Conservation (phyloP, 176 grass and related monocot genomes). For the Bromus sterilis region DNA sequence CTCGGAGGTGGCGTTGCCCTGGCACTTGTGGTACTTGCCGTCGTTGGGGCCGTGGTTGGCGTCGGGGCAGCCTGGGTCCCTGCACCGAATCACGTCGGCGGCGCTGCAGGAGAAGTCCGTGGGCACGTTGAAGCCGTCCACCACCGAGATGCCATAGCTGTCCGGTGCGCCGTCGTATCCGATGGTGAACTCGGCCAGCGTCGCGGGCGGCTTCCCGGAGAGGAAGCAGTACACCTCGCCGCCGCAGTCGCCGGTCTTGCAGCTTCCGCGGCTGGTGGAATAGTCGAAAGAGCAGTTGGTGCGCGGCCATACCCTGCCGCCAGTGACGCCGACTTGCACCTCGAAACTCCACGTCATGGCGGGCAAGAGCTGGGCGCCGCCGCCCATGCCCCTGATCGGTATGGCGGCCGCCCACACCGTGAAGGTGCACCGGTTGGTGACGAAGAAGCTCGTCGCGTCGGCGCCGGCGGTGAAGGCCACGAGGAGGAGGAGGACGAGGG, state of each 20-base stretch:
- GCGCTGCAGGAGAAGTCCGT: neutral
- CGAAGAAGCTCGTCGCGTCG: slow-evolving; percentile 20
- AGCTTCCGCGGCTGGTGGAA: neutral
- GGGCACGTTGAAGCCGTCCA: neutral
- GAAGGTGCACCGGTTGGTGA: slow-evolving; percentile 40
- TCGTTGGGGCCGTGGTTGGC: neutral
- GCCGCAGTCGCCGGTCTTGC: neutral
- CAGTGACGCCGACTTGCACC: neutral
- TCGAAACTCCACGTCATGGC: neutral
- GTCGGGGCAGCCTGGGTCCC: neutral
- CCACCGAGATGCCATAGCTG: neutral
- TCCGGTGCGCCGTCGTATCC: neutral
- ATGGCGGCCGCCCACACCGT: neutral
- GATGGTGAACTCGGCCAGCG: slow-evolving; percentile 10
- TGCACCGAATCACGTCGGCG: neutral
- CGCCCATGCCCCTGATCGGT: neutral
- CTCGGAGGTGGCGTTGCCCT: neutral
- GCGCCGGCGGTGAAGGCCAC: neutral
- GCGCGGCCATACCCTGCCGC: slow-evolving; percentile 9
- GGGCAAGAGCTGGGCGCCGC: neutral
- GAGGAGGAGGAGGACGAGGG: slow-evolving; percentile 15
- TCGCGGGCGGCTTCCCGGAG: neutral
- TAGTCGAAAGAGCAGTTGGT: neutral
- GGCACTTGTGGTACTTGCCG: neutral
- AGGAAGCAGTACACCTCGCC: neutral